Evolutionary conservation across 1,284 basidiomycete species (phyloP).

Genomic region (Fomitiporia mediterranea): DNA sequence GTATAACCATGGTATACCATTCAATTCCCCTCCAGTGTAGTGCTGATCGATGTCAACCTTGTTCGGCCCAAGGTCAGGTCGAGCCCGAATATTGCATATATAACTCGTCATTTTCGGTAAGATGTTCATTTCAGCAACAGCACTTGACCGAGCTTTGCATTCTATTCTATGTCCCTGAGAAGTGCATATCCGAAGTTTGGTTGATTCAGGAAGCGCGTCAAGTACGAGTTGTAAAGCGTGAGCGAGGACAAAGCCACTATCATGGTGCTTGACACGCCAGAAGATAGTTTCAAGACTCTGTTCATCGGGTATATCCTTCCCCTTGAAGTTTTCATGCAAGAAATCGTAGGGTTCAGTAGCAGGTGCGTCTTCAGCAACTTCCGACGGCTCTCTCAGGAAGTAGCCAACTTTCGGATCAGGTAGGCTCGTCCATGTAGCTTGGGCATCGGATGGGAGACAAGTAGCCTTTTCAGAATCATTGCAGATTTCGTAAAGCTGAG

Average conservation of each 20-base stretch:
- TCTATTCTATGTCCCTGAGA: not conserved
- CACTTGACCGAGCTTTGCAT: slow-evolving; percentile 1
- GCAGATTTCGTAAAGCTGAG: slow-evolving; percentile 11
- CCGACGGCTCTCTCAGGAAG: not conserved
- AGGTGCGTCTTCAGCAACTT: not conserved
- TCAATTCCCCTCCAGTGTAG: not conserved
- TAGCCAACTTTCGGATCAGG: slow-evolving; percentile 4
- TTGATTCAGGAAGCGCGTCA: slow-evolving; percentile 7
- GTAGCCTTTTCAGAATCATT: not conserved
- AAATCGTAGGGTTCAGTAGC: slow-evolving; percentile 9
- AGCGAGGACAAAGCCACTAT: slow-evolving; percentile 10
- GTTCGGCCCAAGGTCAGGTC: not conserved
- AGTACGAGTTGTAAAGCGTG: slow-evolving; percentile 15
- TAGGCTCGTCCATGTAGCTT: not conserved
- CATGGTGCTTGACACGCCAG: slow-evolving; percentile 17
- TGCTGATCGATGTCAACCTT: slow-evolving; percentile 1
- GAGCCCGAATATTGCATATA: no score
- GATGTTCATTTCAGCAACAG: slow-evolving; percentile 1
- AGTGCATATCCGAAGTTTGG: slow-evolving; percentile 10
- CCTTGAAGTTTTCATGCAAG: not conserved
- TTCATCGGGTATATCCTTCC: not conserved
- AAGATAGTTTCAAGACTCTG: slow-evolving; percentile 13
- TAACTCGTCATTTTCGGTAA: not conserved
- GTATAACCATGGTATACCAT: slow-evolving; percentile 8
- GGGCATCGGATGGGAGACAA: not conserved